phyloP scores from a whole-genome alignment of 257 asterid genomes.

The Eucommia ulmoides region DNA sequence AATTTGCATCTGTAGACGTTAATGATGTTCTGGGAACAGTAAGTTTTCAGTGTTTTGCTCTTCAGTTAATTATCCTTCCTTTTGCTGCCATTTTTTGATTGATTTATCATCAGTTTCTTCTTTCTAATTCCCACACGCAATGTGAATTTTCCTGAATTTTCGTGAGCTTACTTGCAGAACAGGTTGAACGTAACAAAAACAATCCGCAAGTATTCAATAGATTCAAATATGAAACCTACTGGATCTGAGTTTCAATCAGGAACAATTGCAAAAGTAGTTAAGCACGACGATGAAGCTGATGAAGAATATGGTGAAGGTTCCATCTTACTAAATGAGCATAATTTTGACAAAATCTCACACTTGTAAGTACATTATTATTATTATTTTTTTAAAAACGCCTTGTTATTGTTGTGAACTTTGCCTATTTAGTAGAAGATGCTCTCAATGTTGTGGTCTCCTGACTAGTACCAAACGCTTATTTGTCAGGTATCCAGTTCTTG shows the following conservation, averaged over 20 bases:
- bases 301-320: constrained; percentile 28
- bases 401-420: no score
- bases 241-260: constrained; percentile 1
- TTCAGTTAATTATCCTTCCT: background rate
- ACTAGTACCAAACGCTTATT: background rate
- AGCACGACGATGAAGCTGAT: constrained; percentile 1
- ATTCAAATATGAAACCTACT: background rate
- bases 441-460: background rate
- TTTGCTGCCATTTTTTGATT: background rate
- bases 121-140: background rate
- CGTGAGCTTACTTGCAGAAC: constrained; percentile 47
- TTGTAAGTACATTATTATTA: constrained; percentile 41
- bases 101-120: background rate
- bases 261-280: background rate
- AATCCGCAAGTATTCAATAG: constrained; percentile 48
- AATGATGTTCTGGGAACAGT: constrained; percentile 95
- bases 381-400: no score
- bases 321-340: constrained; percentile 43
- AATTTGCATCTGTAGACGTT: constrained; percentile 94
- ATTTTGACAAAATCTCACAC: constrained; percentile 73
- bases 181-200: constrained; percentile 93
- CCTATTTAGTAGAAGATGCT: no score
- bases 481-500: constrained; percentile 63
- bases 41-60: constrained; percentile 22
- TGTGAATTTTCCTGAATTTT: constrained; percentile 7